A percentile compares a stretch with the other conserved stretches of the same genome.
Conservation (phyloP, 768 basidiomycete genomes). For the Termitomyces sp. region DNA sequence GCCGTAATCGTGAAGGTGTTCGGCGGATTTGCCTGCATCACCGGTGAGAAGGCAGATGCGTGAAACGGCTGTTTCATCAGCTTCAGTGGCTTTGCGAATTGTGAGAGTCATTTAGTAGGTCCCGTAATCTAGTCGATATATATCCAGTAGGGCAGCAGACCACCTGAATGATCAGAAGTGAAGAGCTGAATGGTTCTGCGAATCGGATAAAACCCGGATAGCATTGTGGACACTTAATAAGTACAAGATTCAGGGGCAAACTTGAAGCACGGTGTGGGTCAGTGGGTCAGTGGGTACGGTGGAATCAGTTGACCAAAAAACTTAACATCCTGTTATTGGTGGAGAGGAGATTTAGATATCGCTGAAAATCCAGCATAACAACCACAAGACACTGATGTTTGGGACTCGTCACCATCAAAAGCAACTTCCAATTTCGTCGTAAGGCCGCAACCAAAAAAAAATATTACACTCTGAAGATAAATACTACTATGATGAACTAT, state of each 20-base stretch:
- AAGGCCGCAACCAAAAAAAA: not conserved
- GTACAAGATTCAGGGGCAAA: not conserved
- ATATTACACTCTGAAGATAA: not conserved
- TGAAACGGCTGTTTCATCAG: constrained; percentile 54
- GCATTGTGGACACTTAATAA: not conserved
- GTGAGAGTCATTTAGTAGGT: constrained; percentile 28
- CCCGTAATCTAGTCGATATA: not conserved
- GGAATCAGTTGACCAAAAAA: not conserved
- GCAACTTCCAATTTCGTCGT: not conserved
- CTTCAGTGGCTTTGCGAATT: constrained; percentile 51
- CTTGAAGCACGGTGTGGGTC: not conserved
- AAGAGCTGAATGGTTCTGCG: not conserved
- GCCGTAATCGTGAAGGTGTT: constrained; percentile 49
- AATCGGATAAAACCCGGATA: constrained; percentile 1
- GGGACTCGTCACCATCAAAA: too few relatives aligned
- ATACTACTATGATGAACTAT: not conserved
- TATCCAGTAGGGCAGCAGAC: too few relatives aligned
- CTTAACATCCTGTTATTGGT: not conserved
- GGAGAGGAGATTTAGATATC: not conserved
- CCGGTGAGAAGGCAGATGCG: constrained; percentile 72
- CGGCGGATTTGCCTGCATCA: constrained; percentile 64
- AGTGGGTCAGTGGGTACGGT: not conserved
- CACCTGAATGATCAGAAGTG: not conserved
- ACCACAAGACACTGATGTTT: too few relatives aligned
- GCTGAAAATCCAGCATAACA: too few relatives aligned